phyloP scores from a whole-genome alignment of 805 yeast genomes.

The Millerago galiae region DNA sequence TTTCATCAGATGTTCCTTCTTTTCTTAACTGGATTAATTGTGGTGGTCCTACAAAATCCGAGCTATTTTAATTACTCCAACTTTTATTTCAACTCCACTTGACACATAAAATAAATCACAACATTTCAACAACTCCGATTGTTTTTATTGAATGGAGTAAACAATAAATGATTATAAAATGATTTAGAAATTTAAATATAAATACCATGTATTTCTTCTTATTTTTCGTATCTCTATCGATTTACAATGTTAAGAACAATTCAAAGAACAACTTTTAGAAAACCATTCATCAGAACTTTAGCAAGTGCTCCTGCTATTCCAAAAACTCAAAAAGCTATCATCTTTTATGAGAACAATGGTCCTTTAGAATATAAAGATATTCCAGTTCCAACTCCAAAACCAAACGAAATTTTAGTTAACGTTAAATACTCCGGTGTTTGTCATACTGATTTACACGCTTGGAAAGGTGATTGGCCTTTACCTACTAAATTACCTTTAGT shows the following conservation, averaged over 20 bases:
- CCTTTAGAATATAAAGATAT: slow-evolving; percentile 43
- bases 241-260: slow-evolving; percentile 3
- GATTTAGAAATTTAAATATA: background rate
- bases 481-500: slow-evolving; percentile 50
- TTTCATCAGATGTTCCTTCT: slow-evolving; percentile 33
- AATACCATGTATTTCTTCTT: background rate
- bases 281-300: slow-evolving; percentile 1
- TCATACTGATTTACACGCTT: slow-evolving; percentile 61
- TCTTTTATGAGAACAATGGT: slow-evolving; percentile 46
- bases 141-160: background rate
- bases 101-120: background rate
- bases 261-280: background rate
- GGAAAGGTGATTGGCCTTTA: slow-evolving; percentile 66
- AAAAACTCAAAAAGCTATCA: slow-evolving; percentile 44
- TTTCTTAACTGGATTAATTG: slow-evolving; percentile 24
- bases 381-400: slow-evolving; percentile 50
- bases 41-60: background rate
- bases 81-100: background rate
- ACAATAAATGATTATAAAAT: background rate
- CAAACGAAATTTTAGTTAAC: slow-evolving; percentile 50
- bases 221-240: background rate
- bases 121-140: background rate
- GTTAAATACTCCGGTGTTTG: slow-evolving; percentile 63
- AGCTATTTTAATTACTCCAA: slow-evolving; percentile 1
- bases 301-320: slow-evolving; percentile 29